A percentile compares a stretch with the other conserved stretches of the same genome.
Conservation (phyloP, 331 rosid species). For the Cydonia oblonga region DNA sequence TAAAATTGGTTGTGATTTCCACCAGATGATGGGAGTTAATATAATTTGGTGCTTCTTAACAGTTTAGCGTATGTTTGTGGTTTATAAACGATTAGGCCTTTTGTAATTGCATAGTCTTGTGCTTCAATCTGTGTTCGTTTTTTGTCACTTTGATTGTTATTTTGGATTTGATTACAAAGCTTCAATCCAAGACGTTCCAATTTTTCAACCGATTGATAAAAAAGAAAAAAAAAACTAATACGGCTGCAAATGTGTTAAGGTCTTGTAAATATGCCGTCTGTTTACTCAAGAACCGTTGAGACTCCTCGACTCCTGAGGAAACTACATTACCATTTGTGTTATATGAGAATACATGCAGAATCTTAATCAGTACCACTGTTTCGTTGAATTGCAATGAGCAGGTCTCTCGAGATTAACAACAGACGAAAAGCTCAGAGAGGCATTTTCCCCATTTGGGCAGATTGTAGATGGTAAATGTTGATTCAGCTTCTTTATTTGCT, state of each 20-base stretch:
- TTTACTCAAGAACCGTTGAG: not conserved
- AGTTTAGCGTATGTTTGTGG: not conserved
- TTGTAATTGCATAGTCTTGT: not conserved
- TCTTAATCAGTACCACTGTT: not conserved
- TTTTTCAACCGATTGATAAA: not conserved
- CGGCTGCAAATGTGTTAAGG: not conserved
- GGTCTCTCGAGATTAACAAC: constrained; percentile 84
- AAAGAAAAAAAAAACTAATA: not conserved
- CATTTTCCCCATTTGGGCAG: constrained; percentile 79
- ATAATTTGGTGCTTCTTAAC: not conserved
- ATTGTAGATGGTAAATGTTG: constrained; percentile 42
- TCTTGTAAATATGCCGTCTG: not conserved
- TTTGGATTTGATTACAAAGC: not conserved
- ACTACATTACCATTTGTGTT: not conserved
- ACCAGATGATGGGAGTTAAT: not conserved
- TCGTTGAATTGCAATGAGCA: constrained; percentile 14
- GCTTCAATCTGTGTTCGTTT: not conserved
- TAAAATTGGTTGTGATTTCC: too few relatives aligned
- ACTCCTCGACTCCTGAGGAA: not conserved
- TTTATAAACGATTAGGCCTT: not conserved
- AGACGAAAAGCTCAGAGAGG: constrained; percentile 64
- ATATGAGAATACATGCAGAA: too few relatives aligned
- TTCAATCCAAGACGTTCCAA: not conserved
- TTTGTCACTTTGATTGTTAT: too few relatives aligned
- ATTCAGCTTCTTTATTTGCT: not conserved